These are phyloP conservation scores for Xylaria sp. DNA, from an alignment of 2,329 filamentous ascomycete species.

Conservation along the genomic window DNA sequence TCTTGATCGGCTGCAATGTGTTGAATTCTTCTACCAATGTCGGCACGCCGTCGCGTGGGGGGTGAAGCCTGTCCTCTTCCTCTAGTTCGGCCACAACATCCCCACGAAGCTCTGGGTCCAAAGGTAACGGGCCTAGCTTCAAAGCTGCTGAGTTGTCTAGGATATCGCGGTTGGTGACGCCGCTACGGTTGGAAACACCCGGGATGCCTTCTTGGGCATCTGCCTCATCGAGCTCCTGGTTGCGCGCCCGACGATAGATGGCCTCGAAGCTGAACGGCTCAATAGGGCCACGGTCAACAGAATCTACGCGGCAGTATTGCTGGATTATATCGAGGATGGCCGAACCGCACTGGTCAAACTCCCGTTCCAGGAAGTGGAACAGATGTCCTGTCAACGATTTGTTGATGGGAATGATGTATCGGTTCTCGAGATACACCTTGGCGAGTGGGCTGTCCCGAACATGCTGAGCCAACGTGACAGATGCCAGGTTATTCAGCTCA, in stretches of 20 bases:
- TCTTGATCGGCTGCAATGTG: constrained; percentile 76
- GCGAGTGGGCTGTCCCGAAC: constrained; percentile 75
- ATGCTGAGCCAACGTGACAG: constrained; percentile 77
- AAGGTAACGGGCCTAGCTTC: constrained; percentile 78
- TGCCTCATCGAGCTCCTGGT: constrained; percentile 64
- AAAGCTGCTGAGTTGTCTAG: constrained; percentile 61
- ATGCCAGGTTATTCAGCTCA: constrained; percentile 75
- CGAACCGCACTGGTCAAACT: constrained; percentile 77
- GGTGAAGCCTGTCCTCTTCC: constrained; percentile 79
- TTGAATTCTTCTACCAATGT: constrained; percentile 87
- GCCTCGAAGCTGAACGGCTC: constrained; percentile 66
- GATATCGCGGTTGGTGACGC: constrained; percentile 63
- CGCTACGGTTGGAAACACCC: constrained; percentile 57
- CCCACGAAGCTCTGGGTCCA: constrained; percentile 79
- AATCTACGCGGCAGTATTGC: constrained; percentile 59
- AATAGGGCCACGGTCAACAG: constrained; percentile 63
- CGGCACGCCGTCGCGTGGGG: constrained; percentile 70
- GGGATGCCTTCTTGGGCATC: constrained; percentile 68
- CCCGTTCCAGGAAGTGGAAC: constrained; percentile 87
- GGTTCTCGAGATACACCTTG: constrained; percentile 81
- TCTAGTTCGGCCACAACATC: constrained; percentile 87
- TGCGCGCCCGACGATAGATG: constrained; percentile 60
- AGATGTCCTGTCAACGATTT: constrained; percentile 80
- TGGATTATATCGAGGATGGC: constrained; percentile 76
- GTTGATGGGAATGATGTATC: constrained; percentile 89